Evolutionary conservation across 1,284 basidiomycete species (phyloP), one percentile per base, ranked within the genome.

Genomic region (Ceratobasidium sp.): DNA sequence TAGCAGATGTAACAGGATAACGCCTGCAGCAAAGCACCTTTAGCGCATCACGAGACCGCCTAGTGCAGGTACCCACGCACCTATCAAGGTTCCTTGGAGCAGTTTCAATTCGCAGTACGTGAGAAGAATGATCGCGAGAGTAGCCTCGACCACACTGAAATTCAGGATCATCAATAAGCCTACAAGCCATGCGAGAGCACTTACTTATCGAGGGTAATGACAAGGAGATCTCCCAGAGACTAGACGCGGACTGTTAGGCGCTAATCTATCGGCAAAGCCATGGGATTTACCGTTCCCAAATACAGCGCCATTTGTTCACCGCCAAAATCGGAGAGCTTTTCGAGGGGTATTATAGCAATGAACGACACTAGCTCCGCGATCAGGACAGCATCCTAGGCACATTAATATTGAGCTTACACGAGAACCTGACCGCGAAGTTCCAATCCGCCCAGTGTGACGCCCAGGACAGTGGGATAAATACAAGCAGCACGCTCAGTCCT

Each of bases 401-500:
- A 84, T 8, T 40, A 17, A 40, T 8, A 7, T 20, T 38, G 27
- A 31, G 72, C 17, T 72, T 72, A 52, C 73, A 73, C 27, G 70
- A 27, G 75, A 72, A 77, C 12, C 35, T 50, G 50, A 62, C 60
- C 73, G 73, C 7, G 64, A 65, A 64, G 85, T 60, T 29, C 72
- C 70, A 73, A 10, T 71, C 31, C 7, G 50, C 43, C 56, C 57
- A 89, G 74, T 89, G 86, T 0, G 83, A 80, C 1, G 79, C 81
- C 88, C 88, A 91, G 6, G 87, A 85, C 34, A 89, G 71, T 0
- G 88, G 88, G 12, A 89, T 81, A 73, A 87, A 81, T 0, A 89
- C 17, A n/a, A 89, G 72, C 34, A 90, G 54, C 12, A 50, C 15
- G 25, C 20, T 67, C 5, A 67, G 50, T 50, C 64, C 64, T 67